Conservation (phyloP, 805 yeast species). For the Scheffersomyces spartinae region DNA sequence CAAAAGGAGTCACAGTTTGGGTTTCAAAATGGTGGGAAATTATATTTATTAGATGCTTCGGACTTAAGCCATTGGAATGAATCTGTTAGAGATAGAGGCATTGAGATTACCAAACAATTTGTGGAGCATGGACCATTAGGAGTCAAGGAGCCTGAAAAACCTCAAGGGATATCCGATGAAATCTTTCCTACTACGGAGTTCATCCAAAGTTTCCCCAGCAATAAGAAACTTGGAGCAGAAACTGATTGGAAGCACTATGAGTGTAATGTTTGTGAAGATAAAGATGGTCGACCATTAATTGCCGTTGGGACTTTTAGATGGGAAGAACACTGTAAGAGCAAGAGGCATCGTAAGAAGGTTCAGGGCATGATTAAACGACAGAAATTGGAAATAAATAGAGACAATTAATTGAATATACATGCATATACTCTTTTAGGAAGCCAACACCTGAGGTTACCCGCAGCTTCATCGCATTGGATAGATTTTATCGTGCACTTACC, state of each 20-base stretch:
- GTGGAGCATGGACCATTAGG: conserved; percentile 4
- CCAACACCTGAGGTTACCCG: no score
- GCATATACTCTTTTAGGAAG: no score
- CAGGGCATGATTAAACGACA: no score
- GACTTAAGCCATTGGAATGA: conserved; percentile 51
- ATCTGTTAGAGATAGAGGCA: conserved; percentile 46
- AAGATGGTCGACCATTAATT: conserved; percentile 41
- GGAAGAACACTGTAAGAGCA: conserved; percentile 54
- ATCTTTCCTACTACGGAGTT: conserved; percentile 2
- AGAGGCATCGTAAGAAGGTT: no score
- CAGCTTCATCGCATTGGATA: no score
- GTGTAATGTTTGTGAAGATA: conserved; percentile 57
- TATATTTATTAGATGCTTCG: conserved; percentile 68
- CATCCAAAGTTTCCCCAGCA: conserved; percentile 10
- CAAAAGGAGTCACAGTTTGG: conserved; percentile 32
- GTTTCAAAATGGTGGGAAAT: conserved; percentile 47
- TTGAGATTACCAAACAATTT: conserved; percentile 31
- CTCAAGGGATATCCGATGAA: neutral
- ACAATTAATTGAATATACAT: no score
- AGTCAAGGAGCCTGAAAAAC: neutral
- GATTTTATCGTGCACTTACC: no score
- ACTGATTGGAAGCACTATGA: conserved; percentile 53
- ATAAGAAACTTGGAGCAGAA: conserved; percentile 26
- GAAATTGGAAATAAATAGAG: no score
- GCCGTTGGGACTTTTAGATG: conserved; percentile 68